Conservation (phyloP, 2,329 filamentous ascomycete species). For the Aspergillus sp. region DNA sequence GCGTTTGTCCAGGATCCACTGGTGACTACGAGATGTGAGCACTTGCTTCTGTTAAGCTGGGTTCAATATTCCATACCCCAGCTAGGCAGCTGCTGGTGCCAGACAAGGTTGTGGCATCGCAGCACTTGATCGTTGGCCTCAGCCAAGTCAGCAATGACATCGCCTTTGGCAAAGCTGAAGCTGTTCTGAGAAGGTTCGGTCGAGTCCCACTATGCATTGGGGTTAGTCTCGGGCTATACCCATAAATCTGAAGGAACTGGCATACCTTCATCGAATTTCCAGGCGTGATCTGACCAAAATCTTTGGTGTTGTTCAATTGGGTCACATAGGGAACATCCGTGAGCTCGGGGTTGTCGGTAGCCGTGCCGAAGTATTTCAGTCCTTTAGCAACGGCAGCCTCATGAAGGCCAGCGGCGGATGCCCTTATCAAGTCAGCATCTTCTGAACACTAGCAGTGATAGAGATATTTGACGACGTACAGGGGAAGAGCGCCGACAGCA, state of each 20-base stretch:
- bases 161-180: slow-evolving; percentile 61
- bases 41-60: not conserved
- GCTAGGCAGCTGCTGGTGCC: slow-evolving; percentile 48
- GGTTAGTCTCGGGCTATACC: not conserved
- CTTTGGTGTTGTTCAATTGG: slow-evolving; percentile 58
- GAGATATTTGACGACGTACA: slow-evolving; percentile 6
- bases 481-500: slow-evolving; percentile 22
- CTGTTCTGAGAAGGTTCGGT: slow-evolving; percentile 57
- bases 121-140: slow-evolving; percentile 48
- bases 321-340: slow-evolving; percentile 55
- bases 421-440: slow-evolving; percentile 5
- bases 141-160: slow-evolving; percentile 46
- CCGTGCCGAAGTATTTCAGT: slow-evolving; percentile 57
- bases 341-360: slow-evolving; percentile 58
- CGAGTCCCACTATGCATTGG: slow-evolving; percentile 55
- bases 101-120: slow-evolving; percentile 62
- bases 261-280: slow-evolving; percentile 59
- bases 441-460: not conserved
- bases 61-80: slow-evolving; percentile 57
- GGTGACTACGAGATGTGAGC: slow-evolving; percentile 33
- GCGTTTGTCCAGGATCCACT: slow-evolving; percentile 56
- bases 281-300: slow-evolving; percentile 66
- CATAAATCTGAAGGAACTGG: not conserved
- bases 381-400: slow-evolving; percentile 54
- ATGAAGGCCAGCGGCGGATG: slow-evolving; percentile 23